Evolutionary conservation across 176 grass and related monocot species (phyloP).

Genomic region (Poa pratensis): DNA sequence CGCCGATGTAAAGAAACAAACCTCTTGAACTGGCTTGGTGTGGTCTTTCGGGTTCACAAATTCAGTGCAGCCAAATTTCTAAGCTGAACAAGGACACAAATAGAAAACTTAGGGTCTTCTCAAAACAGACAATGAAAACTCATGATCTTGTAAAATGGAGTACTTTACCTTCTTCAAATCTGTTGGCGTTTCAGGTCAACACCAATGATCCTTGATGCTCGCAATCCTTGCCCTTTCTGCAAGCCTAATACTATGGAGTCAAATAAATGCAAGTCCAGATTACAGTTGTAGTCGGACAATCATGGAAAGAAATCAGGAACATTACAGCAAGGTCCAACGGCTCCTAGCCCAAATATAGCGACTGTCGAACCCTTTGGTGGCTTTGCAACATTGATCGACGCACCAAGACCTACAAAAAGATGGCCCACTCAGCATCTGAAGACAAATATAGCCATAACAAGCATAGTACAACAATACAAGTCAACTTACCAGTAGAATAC

Average conservation of each 20-base stretch:
- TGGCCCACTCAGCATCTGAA: neutral
- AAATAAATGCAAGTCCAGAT: slow-evolving; percentile 1
- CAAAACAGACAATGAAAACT: neutral
- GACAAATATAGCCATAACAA: neutral
- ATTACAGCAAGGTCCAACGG: slow-evolving; percentile 88
- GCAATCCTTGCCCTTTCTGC: slow-evolving; percentile 79
- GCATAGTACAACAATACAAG: neutral
- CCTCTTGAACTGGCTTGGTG: slow-evolving; percentile 75
- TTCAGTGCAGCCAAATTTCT: slow-evolving; percentile 87
- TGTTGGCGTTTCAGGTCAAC: slow-evolving; percentile 71
- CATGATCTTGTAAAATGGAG: neutral
- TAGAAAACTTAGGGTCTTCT: neutral
- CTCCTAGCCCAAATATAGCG: slow-evolving; percentile 87
- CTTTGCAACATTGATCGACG: slow-evolving; percentile 86
- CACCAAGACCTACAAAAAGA: slow-evolving; percentile 67
- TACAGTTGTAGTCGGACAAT: neutral
- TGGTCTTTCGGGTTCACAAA: slow-evolving; percentile 88
- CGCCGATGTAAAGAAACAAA: slow-evolving; percentile 22
- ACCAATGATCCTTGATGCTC: slow-evolving; percentile 79
- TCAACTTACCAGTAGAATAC: slow-evolving; percentile 68
- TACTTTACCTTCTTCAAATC: slow-evolving; percentile 75
- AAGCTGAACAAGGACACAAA: slow-evolving; percentile 53
- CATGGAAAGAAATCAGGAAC: neutral
- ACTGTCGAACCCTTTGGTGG: slow-evolving; percentile 82
- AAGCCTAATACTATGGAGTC: slow-evolving; percentile 49